phyloP scores from a whole-genome alignment of 2,329 filamentous ascomycete genomes.

The Nigrospora sphaerica region DNA sequence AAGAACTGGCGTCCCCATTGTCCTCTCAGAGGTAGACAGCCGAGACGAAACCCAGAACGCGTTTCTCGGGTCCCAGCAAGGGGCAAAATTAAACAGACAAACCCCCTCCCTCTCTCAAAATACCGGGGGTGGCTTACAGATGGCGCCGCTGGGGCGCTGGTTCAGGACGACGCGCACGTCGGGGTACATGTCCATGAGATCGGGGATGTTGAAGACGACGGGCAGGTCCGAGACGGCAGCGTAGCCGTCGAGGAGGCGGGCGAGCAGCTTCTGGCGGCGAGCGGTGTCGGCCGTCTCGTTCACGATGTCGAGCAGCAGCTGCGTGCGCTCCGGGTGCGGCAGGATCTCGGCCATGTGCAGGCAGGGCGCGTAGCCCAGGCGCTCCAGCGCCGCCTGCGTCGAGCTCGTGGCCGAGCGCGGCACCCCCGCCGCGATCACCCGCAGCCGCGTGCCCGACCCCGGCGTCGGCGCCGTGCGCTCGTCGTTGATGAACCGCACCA shows the following conservation, averaged over 20 bases:
- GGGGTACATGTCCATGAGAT: no score
- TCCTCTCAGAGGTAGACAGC: no score
- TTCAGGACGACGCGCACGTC: no score
- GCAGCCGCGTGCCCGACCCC: background rate
- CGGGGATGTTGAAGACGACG: background rate
- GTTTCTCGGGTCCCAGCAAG: no score
- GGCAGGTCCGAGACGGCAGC: constrained; percentile 3
- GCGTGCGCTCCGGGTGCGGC: constrained; percentile 1
- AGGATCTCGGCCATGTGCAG: constrained; percentile 6
- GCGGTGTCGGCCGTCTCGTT: background rate
- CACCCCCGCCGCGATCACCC: constrained; percentile 3
- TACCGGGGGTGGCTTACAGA: no score
- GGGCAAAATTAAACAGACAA: no score
- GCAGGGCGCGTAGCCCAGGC: constrained; percentile 2
- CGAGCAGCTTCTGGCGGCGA: constrained; percentile 2
- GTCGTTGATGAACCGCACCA: constrained; percentile 4
- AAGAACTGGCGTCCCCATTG: no score
- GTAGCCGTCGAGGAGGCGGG: constrained; percentile 1
- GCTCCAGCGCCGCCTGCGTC: constrained; percentile 4
- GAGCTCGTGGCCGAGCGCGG: constrained; percentile 7
- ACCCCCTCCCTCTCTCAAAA: no score
- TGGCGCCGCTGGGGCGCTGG: no score
- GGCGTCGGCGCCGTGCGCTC: background rate
- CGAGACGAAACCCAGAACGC: no score
- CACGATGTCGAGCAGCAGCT: constrained; percentile 2